These are phyloP conservation scores for Panicum hallii DNA, from an alignment of 202 grass and related monocot genomes.

Conservation along the genomic window DNA sequence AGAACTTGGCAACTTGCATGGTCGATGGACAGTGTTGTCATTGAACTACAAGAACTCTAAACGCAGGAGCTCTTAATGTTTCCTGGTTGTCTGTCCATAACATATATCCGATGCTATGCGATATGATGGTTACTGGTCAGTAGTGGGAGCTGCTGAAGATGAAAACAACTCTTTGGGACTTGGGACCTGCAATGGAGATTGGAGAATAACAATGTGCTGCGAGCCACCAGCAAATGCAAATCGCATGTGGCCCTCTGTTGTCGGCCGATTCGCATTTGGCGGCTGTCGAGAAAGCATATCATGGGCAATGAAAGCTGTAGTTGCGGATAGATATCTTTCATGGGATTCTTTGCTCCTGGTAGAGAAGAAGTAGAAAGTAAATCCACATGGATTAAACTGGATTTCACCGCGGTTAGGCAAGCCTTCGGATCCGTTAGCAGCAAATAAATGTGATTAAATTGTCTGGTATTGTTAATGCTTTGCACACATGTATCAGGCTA, in stretches of 20 bases:
- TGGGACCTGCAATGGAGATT: constrained; percentile 8
- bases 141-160: constrained; percentile 18
- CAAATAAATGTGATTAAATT: no score
- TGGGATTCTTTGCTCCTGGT: background rate
- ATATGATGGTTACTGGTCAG: constrained; percentile 36
- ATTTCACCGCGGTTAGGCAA: no score
- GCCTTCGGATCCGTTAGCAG: no score
- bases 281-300: background rate
- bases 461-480: no score
- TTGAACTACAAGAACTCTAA: background rate
- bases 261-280: constrained; percentile 10
- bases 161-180: background rate
- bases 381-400: no score
- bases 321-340: background rate
- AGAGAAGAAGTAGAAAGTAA: background rate
- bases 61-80: background rate
- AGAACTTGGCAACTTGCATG: background rate
- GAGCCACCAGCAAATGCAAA: background rate
- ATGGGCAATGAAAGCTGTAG: background rate
- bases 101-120: constrained; percentile 27
- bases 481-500: no score
- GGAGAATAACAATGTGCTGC: constrained; percentile 38
- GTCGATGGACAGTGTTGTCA: constrained; percentile 50
- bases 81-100: constrained; percentile 12
- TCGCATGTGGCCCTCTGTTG: background rate